Base-by-base conservation (phyloP, 2,329 filamentous ascomycete genomes). In the Nigrospora sphaerica region DNA sequence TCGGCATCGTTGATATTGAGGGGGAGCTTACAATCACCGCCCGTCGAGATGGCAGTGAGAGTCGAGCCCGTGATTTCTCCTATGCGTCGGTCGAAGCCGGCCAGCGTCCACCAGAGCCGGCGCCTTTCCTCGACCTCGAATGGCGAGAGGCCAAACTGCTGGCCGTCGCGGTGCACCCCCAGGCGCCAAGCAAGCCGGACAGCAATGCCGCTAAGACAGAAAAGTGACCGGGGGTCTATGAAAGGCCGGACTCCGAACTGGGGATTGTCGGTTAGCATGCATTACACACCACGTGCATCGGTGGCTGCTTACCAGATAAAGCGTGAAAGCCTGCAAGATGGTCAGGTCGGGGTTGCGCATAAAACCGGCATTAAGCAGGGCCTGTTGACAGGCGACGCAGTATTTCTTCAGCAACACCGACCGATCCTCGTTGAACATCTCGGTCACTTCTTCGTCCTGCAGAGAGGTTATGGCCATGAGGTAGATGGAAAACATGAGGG, bases 51-150 rank as follows among this genome's bases (percentile, higher is more conserved):
- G 1, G 75, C 77, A 5, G 76, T 80, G 45, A 81, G 73, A 32
- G 73, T 70, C 16, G 74, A 78, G 42, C 78, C 76, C 4, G 79
- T 75, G 62, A 88, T 76, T 59, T 88, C 85, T 47, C 81, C 75
- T 34, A 87, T 76, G 18, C 85, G 81, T 49, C 76, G 72, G 60
- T 90, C 86, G 52, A 87, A 84, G 23, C 80, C 70, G 13, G 84
- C 73, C 14, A 90, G 70, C 32, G 81, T 78, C 84, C 84, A 89
- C 85, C 84, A 88, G 2, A 89, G 66, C 34, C 85, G 74, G 42
- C 85, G 77, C n/a, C 84, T 76, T 63, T 86, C 76, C 63, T 88
- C 85, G 4, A 79, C 75, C 55, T 88, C 83, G 45, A 81, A 86
- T 32, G 70, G 75, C 4, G 64, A 68, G 3, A 80, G 54, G 51